phyloP scores from a whole-genome alignment of 805 yeast species.

The Candida suzukii region DNA sequence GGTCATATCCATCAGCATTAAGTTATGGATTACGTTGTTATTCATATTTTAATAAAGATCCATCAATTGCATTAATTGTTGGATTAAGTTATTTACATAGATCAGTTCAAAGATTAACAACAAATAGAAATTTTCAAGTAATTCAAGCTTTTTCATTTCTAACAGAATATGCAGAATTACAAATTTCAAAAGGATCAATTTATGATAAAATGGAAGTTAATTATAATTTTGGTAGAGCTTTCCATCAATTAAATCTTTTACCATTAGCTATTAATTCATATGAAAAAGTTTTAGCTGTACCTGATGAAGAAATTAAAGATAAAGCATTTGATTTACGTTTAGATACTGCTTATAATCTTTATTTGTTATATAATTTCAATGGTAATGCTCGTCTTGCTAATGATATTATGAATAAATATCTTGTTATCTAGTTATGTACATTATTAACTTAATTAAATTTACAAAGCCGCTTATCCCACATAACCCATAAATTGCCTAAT shows the following conservation, averaged over 20 bases:
- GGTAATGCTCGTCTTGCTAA: constrained; percentile 67
- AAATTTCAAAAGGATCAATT: constrained; percentile 31
- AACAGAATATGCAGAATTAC: constrained; percentile 56
- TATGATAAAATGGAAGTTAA: constrained; percentile 68
- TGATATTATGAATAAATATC: constrained; percentile 55
- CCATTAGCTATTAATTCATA: constrained; percentile 71
- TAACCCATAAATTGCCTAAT: too few relatives aligned
- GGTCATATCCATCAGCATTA: constrained; percentile 76
- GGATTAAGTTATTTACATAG: constrained; percentile 84
- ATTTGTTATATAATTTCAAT: constrained; percentile 64
- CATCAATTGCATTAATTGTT: constrained; percentile 65
- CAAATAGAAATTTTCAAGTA: constrained; percentile 80
- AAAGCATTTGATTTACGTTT: constrained; percentile 41
- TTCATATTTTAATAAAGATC: constrained; percentile 61
- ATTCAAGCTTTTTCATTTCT: constrained; percentile 81
- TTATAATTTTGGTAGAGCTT: constrained; percentile 79
- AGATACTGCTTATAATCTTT: constrained; percentile 84
- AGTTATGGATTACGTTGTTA: constrained; percentile 72
- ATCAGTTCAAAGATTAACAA: constrained; percentile 83
- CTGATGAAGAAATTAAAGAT: constrained; percentile 38
- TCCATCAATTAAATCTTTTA: constrained; percentile 74
- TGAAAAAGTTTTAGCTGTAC: constrained; percentile 49
- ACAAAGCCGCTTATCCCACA: too few relatives aligned
- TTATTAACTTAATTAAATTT: too few relatives aligned
- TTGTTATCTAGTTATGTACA: constrained; percentile 33